Evolutionary conservation across 1,139 yeast species (phyloP).

Genomic region (Nadsonia commutata): DNA sequence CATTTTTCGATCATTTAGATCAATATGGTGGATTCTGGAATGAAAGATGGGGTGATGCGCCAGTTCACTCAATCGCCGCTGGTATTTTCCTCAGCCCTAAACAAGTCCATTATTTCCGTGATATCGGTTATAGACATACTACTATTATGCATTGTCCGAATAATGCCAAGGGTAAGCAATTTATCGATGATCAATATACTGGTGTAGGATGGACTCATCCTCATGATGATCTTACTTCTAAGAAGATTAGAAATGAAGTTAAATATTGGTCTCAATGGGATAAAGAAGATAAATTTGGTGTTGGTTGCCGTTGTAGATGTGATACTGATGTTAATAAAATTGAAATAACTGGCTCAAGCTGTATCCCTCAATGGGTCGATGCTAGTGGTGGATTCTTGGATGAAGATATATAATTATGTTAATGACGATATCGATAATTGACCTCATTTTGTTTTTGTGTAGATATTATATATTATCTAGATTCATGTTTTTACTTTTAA

Average conservation of each 20-base stretch:
- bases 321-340: slow-evolving; percentile 39
- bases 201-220: slow-evolving; percentile 3
- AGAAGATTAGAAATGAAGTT: slow-evolving; percentile 20
- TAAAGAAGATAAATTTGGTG: slow-evolving; percentile 36
- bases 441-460: too few species aligned
- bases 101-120: slow-evolving; percentile 78
- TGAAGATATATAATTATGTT: too few species aligned
- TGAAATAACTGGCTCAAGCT: slow-evolving; percentile 40
- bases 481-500: too few species aligned
- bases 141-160: slow-evolving; percentile 72
- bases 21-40: slow-evolving; percentile 64
- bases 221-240: slow-evolving; percentile 2
- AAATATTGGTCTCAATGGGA: slow-evolving; percentile 34
- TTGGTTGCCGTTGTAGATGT: slow-evolving; percentile 80
- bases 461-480: too few species aligned
- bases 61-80: slow-evolving; percentile 73
- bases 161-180: slow-evolving; percentile 31
- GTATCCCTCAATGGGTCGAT: slow-evolving; percentile 41
- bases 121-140: slow-evolving; percentile 75
- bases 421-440: too few species aligned
- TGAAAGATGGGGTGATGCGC: slow-evolving; percentile 96
- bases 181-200: slow-evolving; percentile 1
- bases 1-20: slow-evolving; percentile 55
- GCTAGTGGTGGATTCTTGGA: slow-evolving; percentile 19
- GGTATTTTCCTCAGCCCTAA: slow-evolving; percentile 53